phyloP scores from a whole-genome alignment of 768 basidiomycete species.

The Kwoniella bestiolae region DNA sequence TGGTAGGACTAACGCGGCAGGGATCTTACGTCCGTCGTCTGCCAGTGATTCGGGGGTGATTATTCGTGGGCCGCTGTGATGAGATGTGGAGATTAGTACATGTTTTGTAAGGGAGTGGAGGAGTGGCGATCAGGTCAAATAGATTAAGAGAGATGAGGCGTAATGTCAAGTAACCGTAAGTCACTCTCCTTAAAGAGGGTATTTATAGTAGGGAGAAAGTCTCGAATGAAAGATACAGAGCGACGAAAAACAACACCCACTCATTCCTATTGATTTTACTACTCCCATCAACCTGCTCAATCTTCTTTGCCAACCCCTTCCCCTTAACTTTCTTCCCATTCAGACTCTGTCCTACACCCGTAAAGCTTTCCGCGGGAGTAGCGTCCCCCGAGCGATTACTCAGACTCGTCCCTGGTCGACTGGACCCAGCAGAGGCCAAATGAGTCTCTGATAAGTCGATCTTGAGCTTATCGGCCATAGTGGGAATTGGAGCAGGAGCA shows the following conservation, averaged over 20 bases:
- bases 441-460: constrained; percentile 69
- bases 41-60: constrained; percentile 80
- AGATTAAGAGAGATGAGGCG: neutral
- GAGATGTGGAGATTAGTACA: too few relatives aligned
- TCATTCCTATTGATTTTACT: constrained; percentile 91
- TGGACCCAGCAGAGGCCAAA: constrained; percentile 76
- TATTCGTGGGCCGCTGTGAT: constrained; percentile 82
- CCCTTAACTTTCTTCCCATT: constrained; percentile 92
- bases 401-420: constrained; percentile 69
- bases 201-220: too few relatives aligned
- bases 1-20: constrained; percentile 86
- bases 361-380: constrained; percentile 75
- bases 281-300: constrained; percentile 74
- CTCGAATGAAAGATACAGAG: too few relatives aligned
- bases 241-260: too few relatives aligned
- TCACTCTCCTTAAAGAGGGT: neutral
- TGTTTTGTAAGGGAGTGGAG: too few relatives aligned
- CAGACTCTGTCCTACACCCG: constrained; percentile 89
- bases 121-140: too few relatives aligned
- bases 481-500: constrained; percentile 76
- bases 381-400: constrained; percentile 23
- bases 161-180: too few relatives aligned
- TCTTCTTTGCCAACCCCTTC: constrained; percentile 82
- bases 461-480: constrained; percentile 96
- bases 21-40: constrained; percentile 71